Percentiles rank a stretch among this genome's conserved stretches.
These are phyloP conservation scores for Plantago elongata DNA, from an alignment of 257 asterid genomes.

Conservation along the genomic window DNA sequence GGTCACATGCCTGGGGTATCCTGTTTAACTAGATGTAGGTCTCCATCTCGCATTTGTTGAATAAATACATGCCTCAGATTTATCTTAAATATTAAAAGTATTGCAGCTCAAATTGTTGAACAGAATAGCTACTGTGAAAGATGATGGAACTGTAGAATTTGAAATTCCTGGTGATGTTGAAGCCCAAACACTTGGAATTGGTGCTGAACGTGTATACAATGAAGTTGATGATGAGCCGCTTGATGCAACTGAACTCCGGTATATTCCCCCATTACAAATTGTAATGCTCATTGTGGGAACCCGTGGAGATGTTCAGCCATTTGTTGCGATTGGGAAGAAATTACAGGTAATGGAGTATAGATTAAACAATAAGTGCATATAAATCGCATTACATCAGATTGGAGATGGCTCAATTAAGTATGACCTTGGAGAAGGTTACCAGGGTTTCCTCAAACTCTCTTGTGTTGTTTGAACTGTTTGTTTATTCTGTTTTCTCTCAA, in stretches of 20 bases:
- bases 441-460: slow-evolving; percentile 4
- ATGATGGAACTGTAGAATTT: slow-evolving; percentile 91
- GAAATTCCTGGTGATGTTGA: slow-evolving; percentile 77
- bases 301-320: slow-evolving; percentile 97
- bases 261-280: slow-evolving; percentile 79
- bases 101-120: slow-evolving; percentile 90
- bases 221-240: slow-evolving; percentile 56
- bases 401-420: slow-evolving; percentile 9
- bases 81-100: slow-evolving; percentile 44
- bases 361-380: slow-evolving; percentile 13
- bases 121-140: slow-evolving; percentile 86
- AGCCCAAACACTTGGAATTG: slow-evolving; percentile 37
- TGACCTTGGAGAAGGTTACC: neutral
- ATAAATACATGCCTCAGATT: slow-evolving; percentile 25
- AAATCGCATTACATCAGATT: slow-evolving; percentile 9
- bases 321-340: slow-evolving; percentile 85
- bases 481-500: neutral
- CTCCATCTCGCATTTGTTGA: slow-evolving; percentile 45
- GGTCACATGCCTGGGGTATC: slow-evolving; percentile 8
- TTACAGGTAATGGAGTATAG: slow-evolving; percentile 51
- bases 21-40: slow-evolving; percentile 22
- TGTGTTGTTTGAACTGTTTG: neutral
- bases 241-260: slow-evolving; percentile 58
- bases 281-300: slow-evolving; percentile 96
- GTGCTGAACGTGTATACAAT: slow-evolving; percentile 29